Evolutionary conservation across 2,329 filamentous ascomycete genomes (phyloP), one percentile per base, ranked within the genome.

Genomic region (Dothiorella sarmentorum): DNA sequence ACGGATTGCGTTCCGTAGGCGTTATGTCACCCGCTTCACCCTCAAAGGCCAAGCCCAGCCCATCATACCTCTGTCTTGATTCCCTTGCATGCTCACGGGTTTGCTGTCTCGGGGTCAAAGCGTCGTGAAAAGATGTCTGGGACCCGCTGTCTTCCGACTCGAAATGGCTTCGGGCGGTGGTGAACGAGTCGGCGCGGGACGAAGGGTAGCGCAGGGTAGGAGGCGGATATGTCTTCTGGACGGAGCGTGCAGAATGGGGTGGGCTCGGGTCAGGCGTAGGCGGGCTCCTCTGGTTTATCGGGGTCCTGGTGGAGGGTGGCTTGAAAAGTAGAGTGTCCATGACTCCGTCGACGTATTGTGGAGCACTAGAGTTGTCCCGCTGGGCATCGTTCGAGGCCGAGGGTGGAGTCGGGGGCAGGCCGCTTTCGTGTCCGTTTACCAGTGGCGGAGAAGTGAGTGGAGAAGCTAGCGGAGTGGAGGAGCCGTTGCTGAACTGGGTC

Each of bases 391-490:
- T 68, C 26, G 68, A 69, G 56, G 69, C 70, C 6, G 73, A 75
- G 11, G 77, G 77, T 27, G 77, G 77, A 10, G 76, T 79, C 10
- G 76, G 76, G 37, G 77, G 77, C 17, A 79, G 69, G 35, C 72
- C 74, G 47, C 65, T 69, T 58, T 72, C 68, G 60, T 71, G 62
- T 27, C 65, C 63, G 53, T 61, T 65, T 47, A 67, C 43, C 18
- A 65, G 42, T 49, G 59, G 62, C 1, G 49, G 49, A 18, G 33
- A 38, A 40, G 49, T 22, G 9, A 53, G 49, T 53, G 70, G 67
- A 31, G 69, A 70, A 20, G 65, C 64, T 15, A 72, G 64, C 27
- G 68, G 68, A 15, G 69, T 67, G 17, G 60, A 49, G 42, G 44
- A 29, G 47, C 38, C 52, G 61, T 61, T 68, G 61, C 63, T 65